Percentiles rank a stretch among this genome's conserved stretches.
Conservation (phyloP, 2,329 filamentous ascomycete species). For the Xylaria sp. region DNA sequence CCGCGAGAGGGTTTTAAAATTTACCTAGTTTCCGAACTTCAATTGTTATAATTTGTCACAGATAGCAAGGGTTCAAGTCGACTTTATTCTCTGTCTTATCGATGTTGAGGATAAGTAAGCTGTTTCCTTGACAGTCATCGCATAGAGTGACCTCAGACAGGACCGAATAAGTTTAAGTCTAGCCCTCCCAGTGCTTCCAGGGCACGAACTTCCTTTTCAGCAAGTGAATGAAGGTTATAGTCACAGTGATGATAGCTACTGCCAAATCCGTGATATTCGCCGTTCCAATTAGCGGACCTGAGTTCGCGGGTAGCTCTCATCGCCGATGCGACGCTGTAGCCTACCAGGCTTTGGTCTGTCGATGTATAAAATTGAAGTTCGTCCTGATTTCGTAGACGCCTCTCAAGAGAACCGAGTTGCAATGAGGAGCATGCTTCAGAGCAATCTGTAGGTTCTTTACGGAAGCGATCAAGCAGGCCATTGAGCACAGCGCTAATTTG, state of each 20-base stretch:
- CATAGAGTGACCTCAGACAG: too few relatives aligned
- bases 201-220: too few relatives aligned
- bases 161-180: too few relatives aligned
- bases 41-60: too few relatives aligned
- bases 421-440: constrained; percentile 16
- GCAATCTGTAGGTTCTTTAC: not conserved
- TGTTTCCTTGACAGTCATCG: too few relatives aligned
- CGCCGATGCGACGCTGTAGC: not conserved
- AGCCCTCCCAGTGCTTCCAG: too few relatives aligned
- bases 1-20: too few relatives aligned
- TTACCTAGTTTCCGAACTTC: too few relatives aligned
- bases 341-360: not conserved
- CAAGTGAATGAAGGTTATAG: not conserved
- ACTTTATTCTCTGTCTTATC: too few relatives aligned
- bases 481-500: not conserved
- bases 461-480: not conserved
- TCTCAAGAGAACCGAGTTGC: constrained; percentile 11
- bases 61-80: too few relatives aligned
- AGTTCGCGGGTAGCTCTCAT: constrained; percentile 1
- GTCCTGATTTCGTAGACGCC: not conserved
- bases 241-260: not conserved
- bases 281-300: not conserved
- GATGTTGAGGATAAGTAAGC: too few relatives aligned
- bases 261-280: too few relatives aligned
- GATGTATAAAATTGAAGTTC: not conserved